These are phyloP conservation scores for Cryphonectria radicalis DNA, from an alignment of 2,329 filamentous ascomycete genomes.

Conservation along the genomic window DNA sequence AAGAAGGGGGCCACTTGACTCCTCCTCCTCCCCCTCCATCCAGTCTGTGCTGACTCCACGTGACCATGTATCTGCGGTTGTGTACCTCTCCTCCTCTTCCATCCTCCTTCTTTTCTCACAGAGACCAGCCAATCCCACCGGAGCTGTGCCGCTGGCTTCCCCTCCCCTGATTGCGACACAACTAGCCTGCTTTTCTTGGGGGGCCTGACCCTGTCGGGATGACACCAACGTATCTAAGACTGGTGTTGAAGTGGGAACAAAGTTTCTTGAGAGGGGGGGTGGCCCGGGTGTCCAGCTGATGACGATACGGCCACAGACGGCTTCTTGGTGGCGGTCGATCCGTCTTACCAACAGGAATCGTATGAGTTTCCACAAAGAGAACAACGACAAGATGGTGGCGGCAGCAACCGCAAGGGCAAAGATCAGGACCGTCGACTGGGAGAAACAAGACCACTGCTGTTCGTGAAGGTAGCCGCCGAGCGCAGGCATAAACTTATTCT, in stretches of 20 bases:
- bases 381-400: not conserved
- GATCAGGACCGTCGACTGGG: not conserved
- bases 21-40: constrained; percentile 28
- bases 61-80: constrained; percentile 31
- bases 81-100: constrained; percentile 33
- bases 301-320: not conserved
- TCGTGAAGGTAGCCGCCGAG: constrained; percentile 11
- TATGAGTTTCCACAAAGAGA: not conserved
- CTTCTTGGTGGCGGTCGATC: not conserved
- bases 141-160: constrained; percentile 26
- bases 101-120: constrained; percentile 26
- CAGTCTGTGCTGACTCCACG: constrained; percentile 37
- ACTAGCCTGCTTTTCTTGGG: constrained; percentile 23
- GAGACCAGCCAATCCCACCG: constrained; percentile 28
- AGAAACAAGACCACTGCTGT: constrained; percentile 5
- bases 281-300: constrained; percentile 7
- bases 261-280: not conserved
- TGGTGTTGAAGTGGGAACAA: constrained; percentile 8
- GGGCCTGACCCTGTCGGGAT: constrained; percentile 25
- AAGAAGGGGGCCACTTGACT: constrained; percentile 18
- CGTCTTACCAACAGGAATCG: constrained; percentile 4
- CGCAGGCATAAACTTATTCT: constrained; percentile 15
- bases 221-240: not conserved
- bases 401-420: not conserved
- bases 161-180: constrained; percentile 19